A percentile compares a stretch with the other conserved stretches of the same genome.
These are phyloP conservation scores for Hordeum marinum DNA, from an alignment of 176 grass and related monocot species.

Conservation along the genomic window DNA sequence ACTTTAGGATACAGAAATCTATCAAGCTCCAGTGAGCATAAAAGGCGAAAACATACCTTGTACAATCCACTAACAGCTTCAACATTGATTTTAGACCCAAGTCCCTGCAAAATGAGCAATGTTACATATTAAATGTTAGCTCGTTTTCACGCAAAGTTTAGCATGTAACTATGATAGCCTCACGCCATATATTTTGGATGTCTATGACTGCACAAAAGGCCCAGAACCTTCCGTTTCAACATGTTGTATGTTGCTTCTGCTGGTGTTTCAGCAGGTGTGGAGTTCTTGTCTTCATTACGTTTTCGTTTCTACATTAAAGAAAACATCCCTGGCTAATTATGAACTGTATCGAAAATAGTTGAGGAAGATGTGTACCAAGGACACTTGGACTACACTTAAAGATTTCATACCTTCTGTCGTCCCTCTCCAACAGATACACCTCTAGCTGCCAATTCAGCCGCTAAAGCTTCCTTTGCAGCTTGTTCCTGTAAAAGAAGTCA, in stretches of 20 bases:
- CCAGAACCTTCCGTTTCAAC: constrained; percentile 77
- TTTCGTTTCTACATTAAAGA: constrained; percentile 50
- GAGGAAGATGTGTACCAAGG: neutral
- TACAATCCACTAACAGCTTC: constrained; percentile 61
- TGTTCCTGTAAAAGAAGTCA: constrained; percentile 53
- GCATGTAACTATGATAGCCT: neutral
- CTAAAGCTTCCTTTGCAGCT: constrained; percentile 83
- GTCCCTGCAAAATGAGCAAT: constrained; percentile 35
- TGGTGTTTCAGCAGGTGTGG: constrained; percentile 60
- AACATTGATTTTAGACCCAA: constrained; percentile 58
- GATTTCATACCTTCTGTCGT: constrained; percentile 45
- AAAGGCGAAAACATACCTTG: constrained; percentile 45
- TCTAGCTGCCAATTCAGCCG: constrained; percentile 55
- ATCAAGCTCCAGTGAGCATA: constrained; percentile 2
- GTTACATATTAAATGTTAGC: neutral
- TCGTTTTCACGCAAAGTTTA: neutral
- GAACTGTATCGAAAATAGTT: neutral
- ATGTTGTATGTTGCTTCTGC: constrained; percentile 80
- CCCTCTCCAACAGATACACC: constrained; percentile 43
- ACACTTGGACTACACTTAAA: neutral
- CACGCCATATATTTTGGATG: neutral
- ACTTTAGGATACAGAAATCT: neutral
- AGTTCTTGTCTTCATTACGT: constrained; percentile 50
- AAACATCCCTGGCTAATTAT: neutral
- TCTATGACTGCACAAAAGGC: neutral